Evolutionary conservation across 1,284 basidiomycete genomes (phyloP).

Genomic region (Microbotryomycetes sp.): DNA sequence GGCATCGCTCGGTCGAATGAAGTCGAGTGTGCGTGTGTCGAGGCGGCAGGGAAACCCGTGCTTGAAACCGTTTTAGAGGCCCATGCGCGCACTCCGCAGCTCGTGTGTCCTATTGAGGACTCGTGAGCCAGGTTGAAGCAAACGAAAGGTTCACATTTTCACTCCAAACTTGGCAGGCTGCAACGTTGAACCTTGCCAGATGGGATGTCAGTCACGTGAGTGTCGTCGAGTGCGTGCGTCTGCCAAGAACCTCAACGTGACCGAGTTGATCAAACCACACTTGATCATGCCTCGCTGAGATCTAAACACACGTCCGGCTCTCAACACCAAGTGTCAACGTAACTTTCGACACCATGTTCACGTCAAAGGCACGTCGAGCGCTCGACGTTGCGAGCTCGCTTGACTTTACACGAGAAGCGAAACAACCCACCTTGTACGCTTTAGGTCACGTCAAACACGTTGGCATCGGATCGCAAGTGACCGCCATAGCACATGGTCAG

Average conservation of each 20-base stretch:
- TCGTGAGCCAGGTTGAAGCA: too few relatives aligned
- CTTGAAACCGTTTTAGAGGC: not conserved
- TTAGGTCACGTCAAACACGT: slow-evolving; percentile 39
- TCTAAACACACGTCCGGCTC: not conserved
- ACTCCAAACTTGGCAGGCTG: too few relatives aligned
- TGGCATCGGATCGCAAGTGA: slow-evolving; percentile 40
- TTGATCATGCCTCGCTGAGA: too few relatives aligned
- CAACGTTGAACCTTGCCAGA: too few relatives aligned
- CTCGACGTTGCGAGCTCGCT: slow-evolving; percentile 3
- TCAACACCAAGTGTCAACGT: not conserved
- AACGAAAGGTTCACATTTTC: too few relatives aligned
- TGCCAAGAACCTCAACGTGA: not conserved
- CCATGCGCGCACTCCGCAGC: not conserved
- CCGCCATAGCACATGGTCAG: slow-evolving; percentile 40
- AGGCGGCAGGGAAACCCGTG: not conserved
- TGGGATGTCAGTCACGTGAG: too few relatives aligned
- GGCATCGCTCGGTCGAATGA: not conserved
- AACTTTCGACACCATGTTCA: slow-evolving; percentile 15
- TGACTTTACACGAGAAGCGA: slow-evolving; percentile 11
- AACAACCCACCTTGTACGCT: slow-evolving; percentile 26
- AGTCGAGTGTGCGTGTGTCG: too few relatives aligned
- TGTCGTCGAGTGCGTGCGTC: not conserved
- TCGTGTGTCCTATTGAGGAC: too few relatives aligned
- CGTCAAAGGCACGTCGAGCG: slow-evolving; percentile 12
- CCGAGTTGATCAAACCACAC: too few relatives aligned